Base-by-base conservation (phyloP, 1,139 yeast genomes). In the Kluyveromyces sp. region DNA sequence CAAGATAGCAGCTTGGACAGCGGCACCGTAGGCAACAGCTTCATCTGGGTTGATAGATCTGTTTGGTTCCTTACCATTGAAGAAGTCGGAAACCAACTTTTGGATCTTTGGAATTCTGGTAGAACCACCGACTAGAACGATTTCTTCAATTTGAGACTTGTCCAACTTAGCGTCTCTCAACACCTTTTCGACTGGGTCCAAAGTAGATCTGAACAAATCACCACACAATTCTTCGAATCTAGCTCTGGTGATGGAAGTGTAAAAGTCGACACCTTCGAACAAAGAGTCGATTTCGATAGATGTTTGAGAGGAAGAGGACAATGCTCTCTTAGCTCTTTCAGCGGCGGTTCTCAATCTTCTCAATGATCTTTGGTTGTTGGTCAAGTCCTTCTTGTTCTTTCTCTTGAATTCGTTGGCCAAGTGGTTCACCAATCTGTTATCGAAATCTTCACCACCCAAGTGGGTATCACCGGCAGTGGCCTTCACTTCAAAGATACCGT, bases 391-490 rank as follows among this genome's bases (percentile, higher is more conserved):
- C 69, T 81, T 82, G 68, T 82, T 74, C 77, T 84, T 84, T 74
- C 88, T 80, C 79, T 83, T 81, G 77, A 84, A 84, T 66, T 84
- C 92, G 55, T 75, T 74, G 60, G 82, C 81, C 72, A 84, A 81
- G 73, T 76, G 82, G 68, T 73, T 83, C 52, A 83, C 84, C 63
- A 83, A 72, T 71, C 84, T 79, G 72, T 82, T 80, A 71, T 83
- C 92, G 64, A 83, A 83, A 70, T 83, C 92, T 71, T 89, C 96
- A 78, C 97, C 97, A 77, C 97, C 97, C 76, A 89, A 79, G 73
- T 89, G 97, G 56, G 97, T 89, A 74, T 89, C 96, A 83, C 97
- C 97, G 50, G 96, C 96, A 59, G 97, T 89, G 54, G 97, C 90
- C 78, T 88, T 87, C 63, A 89, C 97, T 72, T 89, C 95, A 70